These are phyloP conservation scores for Rubia peregrina DNA, from an alignment of 305 asterid genomes.

Conservation along the genomic window DNA sequence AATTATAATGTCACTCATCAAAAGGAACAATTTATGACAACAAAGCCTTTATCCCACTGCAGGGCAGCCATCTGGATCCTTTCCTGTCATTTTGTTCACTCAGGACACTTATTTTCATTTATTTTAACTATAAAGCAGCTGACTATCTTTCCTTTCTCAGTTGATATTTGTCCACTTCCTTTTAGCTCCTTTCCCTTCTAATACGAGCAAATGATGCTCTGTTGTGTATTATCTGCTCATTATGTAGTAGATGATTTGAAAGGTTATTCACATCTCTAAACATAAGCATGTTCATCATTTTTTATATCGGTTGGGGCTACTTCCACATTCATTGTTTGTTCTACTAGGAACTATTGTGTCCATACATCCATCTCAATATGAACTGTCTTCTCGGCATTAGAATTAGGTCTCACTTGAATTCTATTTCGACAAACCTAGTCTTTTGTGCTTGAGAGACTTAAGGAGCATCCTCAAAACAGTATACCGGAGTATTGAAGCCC, in stretches of 20 bases:
- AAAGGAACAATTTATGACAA: background rate
- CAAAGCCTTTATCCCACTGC: background rate
- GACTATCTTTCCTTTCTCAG: background rate
- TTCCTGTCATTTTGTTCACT: background rate
- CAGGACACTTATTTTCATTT: background rate
- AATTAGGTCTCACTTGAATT: background rate
- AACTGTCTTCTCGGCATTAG: background rate
- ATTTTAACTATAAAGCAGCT: too few relatives aligned
- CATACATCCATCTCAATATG: background rate
- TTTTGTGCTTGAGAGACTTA: background rate
- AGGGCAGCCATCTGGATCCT: background rate
- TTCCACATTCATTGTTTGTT: background rate
- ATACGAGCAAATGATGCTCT: background rate
- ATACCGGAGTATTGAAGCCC: background rate
- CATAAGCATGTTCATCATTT: background rate
- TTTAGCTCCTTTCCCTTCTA: background rate
- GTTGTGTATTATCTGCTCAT: too few relatives aligned
- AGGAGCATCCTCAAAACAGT: background rate
- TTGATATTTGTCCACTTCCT: background rate
- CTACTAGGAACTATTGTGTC: background rate
- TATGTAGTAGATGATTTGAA: background rate
- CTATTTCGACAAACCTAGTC: background rate
- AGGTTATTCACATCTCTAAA: background rate
- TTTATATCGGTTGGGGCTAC: background rate
- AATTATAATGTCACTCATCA: background rate